Conservation (phyloP, 495 filamentous ascomycete genomes). For the Astrothelium subdiscretum region DNA sequence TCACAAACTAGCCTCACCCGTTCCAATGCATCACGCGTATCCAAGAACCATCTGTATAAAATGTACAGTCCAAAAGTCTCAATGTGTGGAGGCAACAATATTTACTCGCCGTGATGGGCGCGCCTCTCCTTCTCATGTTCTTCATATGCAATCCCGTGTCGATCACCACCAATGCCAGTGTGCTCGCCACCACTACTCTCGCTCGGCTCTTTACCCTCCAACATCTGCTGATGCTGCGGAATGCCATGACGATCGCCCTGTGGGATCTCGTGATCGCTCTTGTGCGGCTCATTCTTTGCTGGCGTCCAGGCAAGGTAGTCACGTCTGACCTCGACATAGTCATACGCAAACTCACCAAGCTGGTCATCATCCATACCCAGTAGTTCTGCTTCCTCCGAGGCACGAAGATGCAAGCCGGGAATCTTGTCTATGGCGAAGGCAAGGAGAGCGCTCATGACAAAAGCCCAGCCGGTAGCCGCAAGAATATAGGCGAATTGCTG, state of each 20-base stretch:
- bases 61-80: not conserved
- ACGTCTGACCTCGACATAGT: conserved; percentile 95
- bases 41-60: not conserved
- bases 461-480: conserved; percentile 62
- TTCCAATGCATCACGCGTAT: not conserved
- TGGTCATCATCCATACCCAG: conserved; percentile 99
- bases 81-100: not conserved
- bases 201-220: conserved; percentile 46
- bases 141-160: conserved; percentile 19
- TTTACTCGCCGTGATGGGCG: conserved; percentile 16
- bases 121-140: conserved; percentile 16
- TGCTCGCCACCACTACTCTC: conserved; percentile 34
- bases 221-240: conserved; percentile 61
- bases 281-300: conserved; percentile 54
- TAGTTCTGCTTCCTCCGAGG: conserved; percentile 90
- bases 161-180: conserved; percentile 31
- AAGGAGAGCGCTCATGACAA: conserved; percentile 73
- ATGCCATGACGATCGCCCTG: conserved; percentile 72
- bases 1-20: not conserved
- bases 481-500: conserved; percentile 85
- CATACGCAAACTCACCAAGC: conserved; percentile 96
- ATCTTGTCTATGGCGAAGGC: conserved; percentile 76
- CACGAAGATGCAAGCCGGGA: conserved; percentile 83
- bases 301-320: conserved; percentile 98
- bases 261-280: conserved; percentile 49